Conservation (phyloP, 225 moss, liverwort and hornwort species). For the Antitrichia curtipendula region DNA sequence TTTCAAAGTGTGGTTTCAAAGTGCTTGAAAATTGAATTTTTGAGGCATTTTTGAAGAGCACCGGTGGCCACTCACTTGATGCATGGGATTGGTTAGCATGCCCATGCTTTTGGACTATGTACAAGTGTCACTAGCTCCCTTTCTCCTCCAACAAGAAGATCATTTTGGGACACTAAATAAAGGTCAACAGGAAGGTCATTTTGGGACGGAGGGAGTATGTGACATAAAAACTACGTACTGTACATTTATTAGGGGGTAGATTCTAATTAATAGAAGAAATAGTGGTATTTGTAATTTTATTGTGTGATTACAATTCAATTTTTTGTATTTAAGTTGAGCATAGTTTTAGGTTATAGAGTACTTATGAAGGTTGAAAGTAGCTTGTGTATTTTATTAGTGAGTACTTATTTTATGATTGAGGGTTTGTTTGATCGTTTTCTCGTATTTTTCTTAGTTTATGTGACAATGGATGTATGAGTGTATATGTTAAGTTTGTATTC, state of each 20-base stretch:
- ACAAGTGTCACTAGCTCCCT: too few species aligned
- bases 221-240: accelerated
- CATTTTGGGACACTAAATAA: too few species aligned
- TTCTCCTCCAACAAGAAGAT: too few species aligned
- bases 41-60: too few species aligned
- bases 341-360: too few species aligned
- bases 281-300: not conserved
- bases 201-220: too few species aligned
- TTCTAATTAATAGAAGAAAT: not conserved
- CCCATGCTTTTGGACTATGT: too few species aligned
- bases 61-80: too few species aligned
- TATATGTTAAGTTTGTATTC: not conserved
- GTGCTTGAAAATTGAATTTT: too few species aligned
- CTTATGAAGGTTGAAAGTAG: not conserved
- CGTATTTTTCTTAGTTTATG: accelerated
- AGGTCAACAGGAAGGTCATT: too few species aligned
- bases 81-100: too few species aligned
- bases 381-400: not conserved
- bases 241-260: accelerated
- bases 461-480: accelerated
- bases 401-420: not conserved
- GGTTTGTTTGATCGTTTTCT: not conserved
- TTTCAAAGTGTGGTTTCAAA: too few species aligned
- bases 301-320: not conserved
- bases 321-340: not conserved